Base-by-base conservation (phyloP, 129 eudicot genomes). In the Flaveria robusta region DNA sequence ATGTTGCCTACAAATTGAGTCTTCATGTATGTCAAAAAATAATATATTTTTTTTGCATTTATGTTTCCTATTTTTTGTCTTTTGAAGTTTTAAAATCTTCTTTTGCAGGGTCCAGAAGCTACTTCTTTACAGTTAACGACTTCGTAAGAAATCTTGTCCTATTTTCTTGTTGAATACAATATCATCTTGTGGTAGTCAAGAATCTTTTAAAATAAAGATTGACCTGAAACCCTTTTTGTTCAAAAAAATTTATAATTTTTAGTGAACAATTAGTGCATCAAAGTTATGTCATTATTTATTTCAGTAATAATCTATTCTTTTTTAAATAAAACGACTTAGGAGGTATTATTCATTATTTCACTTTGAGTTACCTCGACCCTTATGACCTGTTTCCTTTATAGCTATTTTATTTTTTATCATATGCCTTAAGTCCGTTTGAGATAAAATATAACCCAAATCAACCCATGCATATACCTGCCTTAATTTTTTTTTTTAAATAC, bases 81-180 rank as follows among this genome's bases (percentile, higher is more conserved):
- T 83, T 34, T 43, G 19, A 73, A 60, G 23, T 67, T 82, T 7
- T 27, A 20, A 22, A 75, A 67, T 76, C 47, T 71, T 43, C 49
- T 79, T 76, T 76, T 71, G 47, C 87, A 93, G 97, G 98, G 97
- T 47, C 72, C 96, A 22, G 91, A 90, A 66, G 88, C 90, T 41
- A 87, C 97, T 11, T 3, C 82, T 75, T 72, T 87, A 8, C 96
- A 91, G 85, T 79, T 93, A 14, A 90, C 82, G 63, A 93, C 88
- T 79, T 93, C 97, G 97, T 90, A 74, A 86, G 87, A 70, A 69
- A 13, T 42, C 59, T 31, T 65, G 43, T 37, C 31, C 2, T 50
- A 20, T 34, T 15, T 24, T 66, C 68, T 18, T 52, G 45, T 74
- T 27, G 15, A 59, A 9, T 59, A 59, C 18, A 59, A 26, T 59